A percentile compares a stretch with the other conserved stretches of the same genome.
These are phyloP conservation scores for Moesziomyces aphidis DNA, from an alignment of 1,284 basidiomycete species.

Conservation along the genomic window DNA sequence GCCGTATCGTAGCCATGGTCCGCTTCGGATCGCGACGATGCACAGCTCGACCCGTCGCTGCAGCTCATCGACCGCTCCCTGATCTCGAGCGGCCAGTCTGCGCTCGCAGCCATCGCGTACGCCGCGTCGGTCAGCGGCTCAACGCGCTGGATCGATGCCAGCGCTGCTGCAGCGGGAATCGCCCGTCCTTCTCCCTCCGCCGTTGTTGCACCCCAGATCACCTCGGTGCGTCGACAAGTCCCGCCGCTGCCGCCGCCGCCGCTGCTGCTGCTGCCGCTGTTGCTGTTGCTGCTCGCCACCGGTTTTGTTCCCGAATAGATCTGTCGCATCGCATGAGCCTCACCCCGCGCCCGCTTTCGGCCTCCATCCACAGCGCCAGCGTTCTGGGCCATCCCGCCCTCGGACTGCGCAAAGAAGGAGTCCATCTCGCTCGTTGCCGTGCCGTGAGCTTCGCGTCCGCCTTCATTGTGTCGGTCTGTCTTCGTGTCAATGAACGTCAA, in stretches of 20 bases:
- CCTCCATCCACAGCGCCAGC: too few species aligned
- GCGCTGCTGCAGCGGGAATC: conserved; percentile 7
- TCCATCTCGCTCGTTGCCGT: background rate
- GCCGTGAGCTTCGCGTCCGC: background rate
- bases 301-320: conserved; percentile 2
- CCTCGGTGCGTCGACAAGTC: background rate
- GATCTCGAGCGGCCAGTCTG: background rate
- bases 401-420: background rate
- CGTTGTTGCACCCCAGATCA: background rate
- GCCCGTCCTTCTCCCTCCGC: background rate
- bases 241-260: background rate
- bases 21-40: background rate
- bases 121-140: conserved; percentile 8
- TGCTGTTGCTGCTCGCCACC: background rate
- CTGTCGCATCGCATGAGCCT: conserved; percentile 1
- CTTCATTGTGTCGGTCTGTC: background rate
- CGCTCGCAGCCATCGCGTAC: background rate
- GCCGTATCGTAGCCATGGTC: background rate
- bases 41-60: background rate
- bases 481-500: background rate
- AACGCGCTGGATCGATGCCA: conserved; percentile 17
- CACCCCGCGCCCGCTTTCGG: conserved; percentile 2
- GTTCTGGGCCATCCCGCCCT: background rate
- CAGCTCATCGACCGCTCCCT: background rate
- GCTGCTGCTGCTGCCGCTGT: too few species aligned